Percentiles rank a stretch among this genome's conserved stretches.
phyloP scores from a whole-genome alignment of 768 basidiomycete species.

The Mycena venus region DNA sequence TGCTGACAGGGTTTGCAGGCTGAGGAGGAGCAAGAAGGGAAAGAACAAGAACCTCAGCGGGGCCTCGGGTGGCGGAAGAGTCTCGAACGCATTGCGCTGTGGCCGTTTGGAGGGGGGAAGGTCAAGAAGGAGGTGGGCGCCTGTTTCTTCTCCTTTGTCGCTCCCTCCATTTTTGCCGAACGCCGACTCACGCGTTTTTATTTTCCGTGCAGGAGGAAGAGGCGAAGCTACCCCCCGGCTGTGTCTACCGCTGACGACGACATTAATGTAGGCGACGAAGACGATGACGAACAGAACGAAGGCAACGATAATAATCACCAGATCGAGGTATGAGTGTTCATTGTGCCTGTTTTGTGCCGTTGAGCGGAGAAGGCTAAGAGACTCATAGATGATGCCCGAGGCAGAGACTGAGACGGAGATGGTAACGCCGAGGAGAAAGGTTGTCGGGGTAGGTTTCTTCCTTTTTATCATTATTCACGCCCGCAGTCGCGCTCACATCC shows the following conservation, averaged over 20 bases:
- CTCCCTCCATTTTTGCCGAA: too few species aligned
- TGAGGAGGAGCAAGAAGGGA: constrained; percentile 36
- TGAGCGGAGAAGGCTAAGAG: background rate
- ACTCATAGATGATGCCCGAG: background rate
- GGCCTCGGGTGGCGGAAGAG: constrained; percentile 36
- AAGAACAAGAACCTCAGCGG: constrained; percentile 22
- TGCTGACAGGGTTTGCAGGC: constrained; percentile 35
- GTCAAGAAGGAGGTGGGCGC: constrained; percentile 30
- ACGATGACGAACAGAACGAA: constrained; percentile 46
- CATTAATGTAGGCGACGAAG: constrained; percentile 33
- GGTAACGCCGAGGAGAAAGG: constrained; percentile 28
- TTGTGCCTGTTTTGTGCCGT: background rate
- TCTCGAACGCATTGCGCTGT: constrained; percentile 32
- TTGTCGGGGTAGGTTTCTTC: background rate
- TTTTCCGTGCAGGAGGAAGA: constrained; percentile 38
- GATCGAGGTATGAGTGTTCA: constrained; percentile 12
- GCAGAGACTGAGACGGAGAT: constrained; percentile 19
- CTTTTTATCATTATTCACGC: too few species aligned
- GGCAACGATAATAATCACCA: constrained; percentile 35
- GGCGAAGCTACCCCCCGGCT: constrained; percentile 2
- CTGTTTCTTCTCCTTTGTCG: background rate
- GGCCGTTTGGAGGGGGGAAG: constrained; percentile 35
- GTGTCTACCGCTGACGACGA: constrained; percentile 30
- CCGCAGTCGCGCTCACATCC: background rate
- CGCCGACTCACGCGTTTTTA: background rate